A percentile compares a stretch with the other conserved stretches of the same genome.
Conservation (phyloP, 192 early-diverging fungal genomes). For the Rhizophagus sp. region DNA sequence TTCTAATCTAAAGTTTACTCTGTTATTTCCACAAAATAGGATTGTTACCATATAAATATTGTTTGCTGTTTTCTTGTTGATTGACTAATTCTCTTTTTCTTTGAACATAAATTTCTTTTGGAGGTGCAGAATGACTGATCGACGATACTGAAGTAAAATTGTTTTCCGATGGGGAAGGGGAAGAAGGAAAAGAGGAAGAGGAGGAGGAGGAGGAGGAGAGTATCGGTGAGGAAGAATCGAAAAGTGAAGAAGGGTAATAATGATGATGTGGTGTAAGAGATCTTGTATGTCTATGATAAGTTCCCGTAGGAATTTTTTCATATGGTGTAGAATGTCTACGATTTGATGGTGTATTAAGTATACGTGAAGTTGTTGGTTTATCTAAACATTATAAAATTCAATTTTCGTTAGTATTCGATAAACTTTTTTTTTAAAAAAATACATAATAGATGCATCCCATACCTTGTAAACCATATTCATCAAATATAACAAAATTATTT, state of each 20-base stretch:
- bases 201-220: neutral
- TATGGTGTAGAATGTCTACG: neutral
- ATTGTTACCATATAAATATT: slow-evolving; percentile 8
- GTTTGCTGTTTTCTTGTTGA: neutral
- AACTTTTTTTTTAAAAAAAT: neutral
- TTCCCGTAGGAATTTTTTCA: neutral
- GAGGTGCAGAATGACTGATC: neutral
- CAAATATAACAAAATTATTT: slow-evolving; percentile 42
- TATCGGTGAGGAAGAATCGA: too few relatives aligned
- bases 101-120: slow-evolving; percentile 5
- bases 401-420: neutral
- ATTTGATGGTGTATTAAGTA: neutral
- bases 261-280: neutral
- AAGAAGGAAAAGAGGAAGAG: neutral
- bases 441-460: neutral
- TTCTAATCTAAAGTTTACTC: neutral
- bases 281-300: slow-evolving; percentile 11
- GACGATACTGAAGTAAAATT: neutral
- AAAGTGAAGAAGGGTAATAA: neutral
- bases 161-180: neutral
- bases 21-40: neutral
- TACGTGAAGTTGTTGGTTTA: neutral
- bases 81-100: neutral
- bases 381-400: neutral
- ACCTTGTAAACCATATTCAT: slow-evolving; percentile 31